Evolutionary conservation across 2,329 filamentous ascomycete genomes (phyloP).

Genomic region (Lasiodiplodia citricola): DNA sequence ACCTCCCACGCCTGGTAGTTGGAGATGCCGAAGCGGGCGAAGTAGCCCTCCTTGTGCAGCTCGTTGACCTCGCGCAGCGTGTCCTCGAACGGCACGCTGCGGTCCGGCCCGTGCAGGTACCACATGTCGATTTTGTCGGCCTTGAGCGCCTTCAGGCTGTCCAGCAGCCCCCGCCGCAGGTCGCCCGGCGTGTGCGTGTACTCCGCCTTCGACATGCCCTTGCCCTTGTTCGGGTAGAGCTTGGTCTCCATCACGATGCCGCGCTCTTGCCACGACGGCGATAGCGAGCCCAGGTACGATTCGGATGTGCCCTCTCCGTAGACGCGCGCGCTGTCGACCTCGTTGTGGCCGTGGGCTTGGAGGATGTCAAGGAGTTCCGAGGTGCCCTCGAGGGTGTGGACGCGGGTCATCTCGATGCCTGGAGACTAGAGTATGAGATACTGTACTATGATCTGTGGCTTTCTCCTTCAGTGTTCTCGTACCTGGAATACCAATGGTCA

Average conservation of each 20-base stretch:
- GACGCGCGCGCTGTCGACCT: constrained; percentile 47
- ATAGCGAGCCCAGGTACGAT: constrained; percentile 54
- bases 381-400: constrained; percentile 30
- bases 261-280: constrained; percentile 43
- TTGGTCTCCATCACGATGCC: constrained; percentile 53
- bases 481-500: constrained; percentile 45
- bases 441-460: neutral
- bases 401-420: constrained; percentile 34
- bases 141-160: constrained; percentile 47
- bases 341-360: constrained; percentile 37
- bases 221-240: constrained; percentile 41
- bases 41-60: constrained; percentile 53
- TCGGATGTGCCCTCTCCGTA: constrained; percentile 47
- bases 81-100: constrained; percentile 51
- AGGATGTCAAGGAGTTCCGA: constrained; percentile 39
- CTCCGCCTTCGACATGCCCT: constrained; percentile 26
- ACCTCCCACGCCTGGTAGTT: constrained; percentile 57
- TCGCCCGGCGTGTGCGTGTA: constrained; percentile 32
- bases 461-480: constrained; percentile 5
- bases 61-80: constrained; percentile 55
- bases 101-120: constrained; percentile 59
- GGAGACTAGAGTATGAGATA: neutral
- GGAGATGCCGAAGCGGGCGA: constrained; percentile 52
- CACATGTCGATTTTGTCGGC: constrained; percentile 53
- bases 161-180: constrained; percentile 41